These are phyloP conservation scores for Glaciozyma antarctica DNA, from an alignment of 768 basidiomycete genomes.

Conservation along the genomic window DNA sequence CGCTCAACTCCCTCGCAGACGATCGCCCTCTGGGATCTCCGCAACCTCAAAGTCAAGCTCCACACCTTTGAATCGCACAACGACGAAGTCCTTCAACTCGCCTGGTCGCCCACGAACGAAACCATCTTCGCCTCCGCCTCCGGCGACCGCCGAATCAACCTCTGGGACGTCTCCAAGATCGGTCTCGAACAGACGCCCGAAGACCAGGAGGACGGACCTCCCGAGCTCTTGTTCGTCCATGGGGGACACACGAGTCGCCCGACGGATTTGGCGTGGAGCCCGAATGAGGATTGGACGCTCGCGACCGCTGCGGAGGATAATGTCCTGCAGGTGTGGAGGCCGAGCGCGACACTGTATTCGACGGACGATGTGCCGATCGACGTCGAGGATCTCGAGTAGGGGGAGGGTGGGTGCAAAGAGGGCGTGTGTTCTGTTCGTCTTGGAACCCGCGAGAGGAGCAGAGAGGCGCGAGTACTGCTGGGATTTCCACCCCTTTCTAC, in stretches of 20 bases:
- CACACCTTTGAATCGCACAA: conserved; percentile 89
- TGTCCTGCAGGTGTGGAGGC: conserved; percentile 94
- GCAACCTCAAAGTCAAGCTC: conserved; percentile 56
- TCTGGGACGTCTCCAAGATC: conserved; percentile 88
- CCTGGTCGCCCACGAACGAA: conserved; percentile 89
- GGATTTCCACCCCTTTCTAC: no score
- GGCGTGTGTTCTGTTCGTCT: no score
- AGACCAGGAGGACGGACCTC: conserved; percentile 95
- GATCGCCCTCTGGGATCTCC: conserved; percentile 75
- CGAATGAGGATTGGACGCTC: conserved; percentile 39
- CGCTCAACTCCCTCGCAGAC: conserved; percentile 49
- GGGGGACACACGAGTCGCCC: conserved; percentile 61
- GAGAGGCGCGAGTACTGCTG: no score
- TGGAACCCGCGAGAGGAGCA: no score
- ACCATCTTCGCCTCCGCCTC: conserved; percentile 92
- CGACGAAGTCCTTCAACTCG: conserved; percentile 84
- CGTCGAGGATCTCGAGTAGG: conserved; percentile 50
- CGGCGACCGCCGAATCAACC: conserved; percentile 80
- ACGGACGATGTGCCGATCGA: conserved; percentile 67
- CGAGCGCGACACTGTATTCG: conserved; percentile 81
- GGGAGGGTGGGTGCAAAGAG: not conserved
- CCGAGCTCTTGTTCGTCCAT: conserved; percentile 89
- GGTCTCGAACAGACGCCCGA: conserved; percentile 95
- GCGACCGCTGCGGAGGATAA: conserved; percentile 77
- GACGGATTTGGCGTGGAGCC: conserved; percentile 94